Percentiles rank a stretch among this genome's conserved stretches.
Evolutionary conservation across 352 stramenopile genomes (phyloP).

Genomic region (Blastocystis hominis): DNA sequence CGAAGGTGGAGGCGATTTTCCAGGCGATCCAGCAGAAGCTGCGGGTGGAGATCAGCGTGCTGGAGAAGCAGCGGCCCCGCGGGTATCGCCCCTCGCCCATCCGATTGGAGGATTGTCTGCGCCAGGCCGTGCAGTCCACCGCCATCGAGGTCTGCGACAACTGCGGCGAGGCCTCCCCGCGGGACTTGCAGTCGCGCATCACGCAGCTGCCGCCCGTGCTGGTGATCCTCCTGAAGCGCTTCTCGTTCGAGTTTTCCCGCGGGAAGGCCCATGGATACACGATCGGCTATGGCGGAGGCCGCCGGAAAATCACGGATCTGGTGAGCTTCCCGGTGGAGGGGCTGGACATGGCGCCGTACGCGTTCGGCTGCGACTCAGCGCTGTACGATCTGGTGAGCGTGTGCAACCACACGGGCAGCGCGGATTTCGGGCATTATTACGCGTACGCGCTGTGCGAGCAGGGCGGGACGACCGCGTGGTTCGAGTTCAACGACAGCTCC

Average conservation of each 20-base stretch:
- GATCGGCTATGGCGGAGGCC: neutral
- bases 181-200: slow-evolving; percentile 2
- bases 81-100: neutral
- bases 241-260: neutral
- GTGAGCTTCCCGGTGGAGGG: slow-evolving; percentile 60
- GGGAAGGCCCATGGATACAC: no score
- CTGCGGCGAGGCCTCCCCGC: neutral
- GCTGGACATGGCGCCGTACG: slow-evolving; percentile 55
- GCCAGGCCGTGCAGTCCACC: neutral
- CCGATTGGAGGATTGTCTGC: slow-evolving; percentile 4
- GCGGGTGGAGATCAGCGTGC: neutral
- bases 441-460: neutral
- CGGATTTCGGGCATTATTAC: slow-evolving; percentile 56
- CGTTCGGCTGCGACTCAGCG: neutral
- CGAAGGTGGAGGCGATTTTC: neutral
- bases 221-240: slow-evolving; percentile 50
- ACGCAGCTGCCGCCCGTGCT: slow-evolving; percentile 23
- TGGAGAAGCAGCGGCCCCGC: neutral
- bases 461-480: neutral
- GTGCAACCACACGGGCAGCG: slow-evolving; percentile 44
- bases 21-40: neutral
- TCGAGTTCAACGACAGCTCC: slow-evolving; percentile 39
- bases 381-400: slow-evolving; percentile 65
- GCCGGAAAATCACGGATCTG: slow-evolving; percentile 23
- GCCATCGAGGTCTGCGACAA: neutral